Base-by-base conservation (phyloP, 2,329 filamentous ascomycete genomes). In the Pyricularia pennisetigena region DNA sequence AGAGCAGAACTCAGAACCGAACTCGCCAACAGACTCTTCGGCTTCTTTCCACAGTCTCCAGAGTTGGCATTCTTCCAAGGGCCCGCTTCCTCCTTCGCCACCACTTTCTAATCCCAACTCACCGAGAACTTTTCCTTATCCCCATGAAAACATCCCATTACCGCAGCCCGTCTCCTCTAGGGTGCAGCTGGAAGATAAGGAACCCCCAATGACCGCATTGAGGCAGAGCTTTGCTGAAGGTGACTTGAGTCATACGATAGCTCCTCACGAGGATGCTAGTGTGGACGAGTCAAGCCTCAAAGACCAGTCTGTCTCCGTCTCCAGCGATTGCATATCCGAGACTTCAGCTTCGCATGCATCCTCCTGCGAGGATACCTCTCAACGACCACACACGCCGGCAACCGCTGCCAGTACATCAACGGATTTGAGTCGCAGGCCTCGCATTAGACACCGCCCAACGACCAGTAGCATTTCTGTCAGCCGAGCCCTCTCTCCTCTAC, bases 401-500 rank as follows among this genome's bases (percentile, higher is more conserved):
- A 72, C 77, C 70, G 69, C 77, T 69, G 66, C 76, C 71, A 72
- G 30, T 20, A 29, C 29, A 14, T 26, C 30, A 3, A 41, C 64
- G 10, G 32, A 28, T 28, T n/a, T 54, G 30, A 54, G 72, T 74
- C 71, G 79, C 77, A 75, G 77, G 75, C 70, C 78, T 70, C 70
- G 82, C 74, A 71, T 83, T 64, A 82, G 84, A 64, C 81, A 86
- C 64, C 85, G 87, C 28, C 82, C 85, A 2, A 87, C 85, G 7
- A 82, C 83, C 16, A 78, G 76, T 68, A 82, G 77, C 70, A 79
- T 84, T 41, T 84, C 83, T 63, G 71, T 74, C 26, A 83, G 82
- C 59, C 84, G 86, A 54, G 84, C 85, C 9, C 80, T 90, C 8
- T 90, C 90, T 0, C 89, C 90, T 0, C 82, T 93, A 70, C 90